Evolutionary conservation across 225 moss, liverwort and hornwort genomes (phyloP).

Genomic region (Marchantia polymorpha): DNA sequence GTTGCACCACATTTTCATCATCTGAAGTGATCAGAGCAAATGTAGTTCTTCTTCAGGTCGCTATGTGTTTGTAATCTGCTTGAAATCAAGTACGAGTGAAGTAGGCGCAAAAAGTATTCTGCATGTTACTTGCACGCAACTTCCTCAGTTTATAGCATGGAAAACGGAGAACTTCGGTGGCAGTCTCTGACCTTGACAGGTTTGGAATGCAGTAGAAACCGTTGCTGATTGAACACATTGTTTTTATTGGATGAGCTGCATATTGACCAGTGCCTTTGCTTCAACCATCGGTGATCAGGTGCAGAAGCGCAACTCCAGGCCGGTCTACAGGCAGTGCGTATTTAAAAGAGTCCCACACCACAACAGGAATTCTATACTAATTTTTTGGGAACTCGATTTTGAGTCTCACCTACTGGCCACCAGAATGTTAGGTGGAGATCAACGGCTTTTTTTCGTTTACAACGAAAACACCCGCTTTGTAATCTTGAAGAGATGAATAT

Average conservation of each 20-base stretch:
- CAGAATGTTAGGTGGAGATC: too few species aligned
- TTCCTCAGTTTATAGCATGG: not conserved
- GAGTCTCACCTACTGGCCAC: too few species aligned
- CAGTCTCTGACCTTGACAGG: not conserved
- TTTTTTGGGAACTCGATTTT: not conserved
- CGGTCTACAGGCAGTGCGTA: constrained; percentile 21
- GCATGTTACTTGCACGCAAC: not conserved
- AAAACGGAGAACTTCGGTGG: not conserved
- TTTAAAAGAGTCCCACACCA: not conserved
- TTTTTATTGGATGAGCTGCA: not conserved
- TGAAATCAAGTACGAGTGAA: not conserved
- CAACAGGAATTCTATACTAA: not conserved
- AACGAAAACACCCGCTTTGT: too few species aligned
- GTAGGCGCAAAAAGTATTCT: not conserved
- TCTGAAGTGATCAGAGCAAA: too few species aligned
- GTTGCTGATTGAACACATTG: constrained; percentile 4
- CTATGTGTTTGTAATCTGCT: not conserved
- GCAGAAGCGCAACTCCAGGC: constrained; percentile 9
- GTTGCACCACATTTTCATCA: too few species aligned
- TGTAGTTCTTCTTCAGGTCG: not conserved
- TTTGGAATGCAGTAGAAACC: not conserved
- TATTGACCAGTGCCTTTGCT: constrained; percentile 9
- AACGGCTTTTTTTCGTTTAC: too few species aligned
- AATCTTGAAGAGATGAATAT: too few species aligned
- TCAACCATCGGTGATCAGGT: constrained; percentile 20